phyloP scores from a whole-genome alignment of 2,329 filamentous ascomycete genomes.

The Aciculosporium take region DNA sequence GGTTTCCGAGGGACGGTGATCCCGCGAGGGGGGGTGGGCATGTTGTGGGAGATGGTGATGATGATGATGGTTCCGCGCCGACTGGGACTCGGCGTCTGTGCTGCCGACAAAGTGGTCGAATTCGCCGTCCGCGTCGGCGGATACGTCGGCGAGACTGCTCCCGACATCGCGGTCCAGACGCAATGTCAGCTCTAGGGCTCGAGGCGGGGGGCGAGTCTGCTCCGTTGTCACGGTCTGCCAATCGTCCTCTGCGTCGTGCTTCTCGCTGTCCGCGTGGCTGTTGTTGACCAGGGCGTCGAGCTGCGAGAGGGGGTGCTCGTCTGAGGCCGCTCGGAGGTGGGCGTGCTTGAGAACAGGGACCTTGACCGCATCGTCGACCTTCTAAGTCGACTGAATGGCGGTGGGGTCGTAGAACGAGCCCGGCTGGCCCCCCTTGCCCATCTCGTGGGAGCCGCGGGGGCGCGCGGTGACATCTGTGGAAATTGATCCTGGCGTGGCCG shows the following conservation, averaged over 20 bases:
- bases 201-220: constrained; percentile 9
- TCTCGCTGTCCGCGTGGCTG: constrained; percentile 5
- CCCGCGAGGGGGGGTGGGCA: background rate
- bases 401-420: constrained; percentile 22
- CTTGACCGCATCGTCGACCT: constrained; percentile 25
- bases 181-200: constrained; percentile 12
- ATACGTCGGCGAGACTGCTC: constrained; percentile 32
- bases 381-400: constrained; percentile 26
- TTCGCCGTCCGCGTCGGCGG: constrained; percentile 18
- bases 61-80: background rate
- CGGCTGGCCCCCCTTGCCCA: background rate
- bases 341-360: constrained; percentile 16
- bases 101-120: constrained; percentile 5
- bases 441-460: background rate
- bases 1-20: background rate
- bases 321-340: background rate
- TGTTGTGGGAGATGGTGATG: background rate
- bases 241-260: constrained; percentile 14
- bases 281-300: constrained; percentile 1
- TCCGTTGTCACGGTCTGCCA: constrained; percentile 25
- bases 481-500: constrained; percentile 1
- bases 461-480: background rate
- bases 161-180: constrained; percentile 17
- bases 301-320: constrained; percentile 6
- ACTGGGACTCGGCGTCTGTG: background rate